Evolutionary conservation across 192 early-diverging fungal genomes (phyloP).

Genomic region (Funneliformis geosporum): DNA sequence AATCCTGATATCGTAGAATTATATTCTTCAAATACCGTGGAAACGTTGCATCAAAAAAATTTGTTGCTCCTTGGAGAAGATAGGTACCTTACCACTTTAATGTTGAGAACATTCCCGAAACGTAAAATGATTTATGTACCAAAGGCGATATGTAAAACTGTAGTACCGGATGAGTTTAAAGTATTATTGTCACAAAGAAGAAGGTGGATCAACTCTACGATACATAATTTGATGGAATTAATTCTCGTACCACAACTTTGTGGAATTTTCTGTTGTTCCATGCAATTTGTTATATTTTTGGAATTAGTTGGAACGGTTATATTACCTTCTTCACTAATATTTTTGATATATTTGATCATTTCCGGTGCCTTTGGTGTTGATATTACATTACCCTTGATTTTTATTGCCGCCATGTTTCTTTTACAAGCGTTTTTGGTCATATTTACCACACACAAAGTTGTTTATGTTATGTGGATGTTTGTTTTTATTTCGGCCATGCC

Average conservation of each 20-base stretch:
- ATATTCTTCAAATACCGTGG: constrained; percentile 78
- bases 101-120: constrained; percentile 83
- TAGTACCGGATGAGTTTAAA: constrained; percentile 79
- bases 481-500: constrained; percentile 82
- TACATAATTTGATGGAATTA: constrained; percentile 87
- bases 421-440: constrained; percentile 74
- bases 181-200: constrained; percentile 89
- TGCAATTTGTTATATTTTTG: constrained; percentile 77
- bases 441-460: constrained; percentile 67
- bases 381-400: constrained; percentile 64
- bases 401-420: constrained; percentile 63
- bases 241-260: constrained; percentile 87
- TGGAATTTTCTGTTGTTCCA: constrained; percentile 87
- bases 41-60: constrained; percentile 85
- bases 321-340: constrained; percentile 64
- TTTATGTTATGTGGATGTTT: constrained; percentile 79
- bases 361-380: constrained; percentile 40
- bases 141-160: constrained; percentile 80
- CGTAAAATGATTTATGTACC: constrained; percentile 89
- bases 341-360: constrained; percentile 57
- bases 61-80: constrained; percentile 84
- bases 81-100: constrained; percentile 83
- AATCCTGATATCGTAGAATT: constrained; percentile 85
- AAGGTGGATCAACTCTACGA: constrained; percentile 94
- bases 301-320: constrained; percentile 76